Conservation (phyloP, 1,139 yeast species). For the Lodderomyces orthopsilosis region DNA sequence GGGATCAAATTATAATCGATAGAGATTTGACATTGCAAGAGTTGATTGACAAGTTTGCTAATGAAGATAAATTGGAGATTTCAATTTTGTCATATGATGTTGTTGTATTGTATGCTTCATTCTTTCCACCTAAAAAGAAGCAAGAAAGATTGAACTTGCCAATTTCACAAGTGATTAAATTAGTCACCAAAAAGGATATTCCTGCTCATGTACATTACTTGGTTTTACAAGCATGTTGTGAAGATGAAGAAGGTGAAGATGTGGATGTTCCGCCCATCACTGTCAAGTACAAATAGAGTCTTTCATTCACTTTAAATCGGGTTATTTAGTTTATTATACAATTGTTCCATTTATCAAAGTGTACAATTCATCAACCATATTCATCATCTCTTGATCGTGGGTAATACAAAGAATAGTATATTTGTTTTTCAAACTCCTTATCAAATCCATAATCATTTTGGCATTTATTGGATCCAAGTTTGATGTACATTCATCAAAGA, state of each 20-base stretch:
- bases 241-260: constrained; percentile 89
- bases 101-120: constrained; percentile 84
- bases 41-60: constrained; percentile 70
- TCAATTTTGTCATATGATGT: constrained; percentile 93
- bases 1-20: constrained; percentile 88
- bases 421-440: constrained; percentile 32
- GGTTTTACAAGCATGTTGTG: constrained; percentile 88
- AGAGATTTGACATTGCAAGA: constrained; percentile 79
- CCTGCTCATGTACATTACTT: constrained; percentile 73
- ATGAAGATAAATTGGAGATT: constrained; percentile 80
- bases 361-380: constrained; percentile 40
- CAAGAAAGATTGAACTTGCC: constrained; percentile 70
- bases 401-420: constrained; percentile 52
- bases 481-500: constrained; percentile 80
- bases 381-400: constrained; percentile 59
- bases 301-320: too few relatives aligned
- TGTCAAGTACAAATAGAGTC: constrained; percentile 32
- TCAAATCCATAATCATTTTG: constrained; percentile 35
- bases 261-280: constrained; percentile 90
- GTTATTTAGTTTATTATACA: background rate
- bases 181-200: constrained; percentile 80
- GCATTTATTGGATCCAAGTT: constrained; percentile 65
- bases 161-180: constrained; percentile 72
- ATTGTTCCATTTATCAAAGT: constrained; percentile 41
- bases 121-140: constrained; percentile 87